phyloP scores from a whole-genome alignment of 2,329 filamentous ascomycete species.

The Talaromyces albobiverticillius region DNA sequence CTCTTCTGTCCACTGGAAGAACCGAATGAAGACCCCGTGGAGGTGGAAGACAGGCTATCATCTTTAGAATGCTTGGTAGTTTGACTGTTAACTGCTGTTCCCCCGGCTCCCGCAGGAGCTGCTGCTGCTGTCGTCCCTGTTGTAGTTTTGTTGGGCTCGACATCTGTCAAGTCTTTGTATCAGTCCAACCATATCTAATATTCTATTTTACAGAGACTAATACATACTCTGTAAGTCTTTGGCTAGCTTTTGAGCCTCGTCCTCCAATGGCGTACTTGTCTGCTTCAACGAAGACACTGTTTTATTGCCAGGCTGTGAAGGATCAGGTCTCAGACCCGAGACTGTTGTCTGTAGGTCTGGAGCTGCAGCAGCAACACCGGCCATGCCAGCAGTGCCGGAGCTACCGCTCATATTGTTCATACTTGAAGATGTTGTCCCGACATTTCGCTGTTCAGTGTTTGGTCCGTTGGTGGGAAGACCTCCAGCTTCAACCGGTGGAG shows the following conservation, averaged over 20 bases:
- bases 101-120: neutral
- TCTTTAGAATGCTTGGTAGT: neutral
- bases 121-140: neutral
- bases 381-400: slow-evolving; percentile 2
- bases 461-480: neutral
- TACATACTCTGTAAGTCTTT: slow-evolving; percentile 6
- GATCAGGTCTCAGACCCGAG: slow-evolving; percentile 9
- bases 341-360: slow-evolving; percentile 7
- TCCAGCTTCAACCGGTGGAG: neutral
- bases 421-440: neutral
- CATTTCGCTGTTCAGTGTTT: slow-evolving; percentile 9
- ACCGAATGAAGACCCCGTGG: slow-evolving; percentile 9
- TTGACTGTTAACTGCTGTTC: neutral
- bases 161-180: neutral
- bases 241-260: slow-evolving; percentile 12
- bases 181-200: neutral
- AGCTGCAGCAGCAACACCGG: neutral
- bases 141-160: neutral
- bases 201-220: neutral
- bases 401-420: neutral
- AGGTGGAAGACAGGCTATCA: neutral
- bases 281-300: slow-evolving; percentile 7
- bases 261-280: slow-evolving; percentile 9
- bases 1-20: slow-evolving; percentile 1
- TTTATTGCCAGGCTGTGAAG: slow-evolving; percentile 6